Evolutionary conservation across 768 basidiomycete genomes (phyloP), one percentile per base, ranked within the genome.

Genomic region (Boletus rubropictus): DNA sequence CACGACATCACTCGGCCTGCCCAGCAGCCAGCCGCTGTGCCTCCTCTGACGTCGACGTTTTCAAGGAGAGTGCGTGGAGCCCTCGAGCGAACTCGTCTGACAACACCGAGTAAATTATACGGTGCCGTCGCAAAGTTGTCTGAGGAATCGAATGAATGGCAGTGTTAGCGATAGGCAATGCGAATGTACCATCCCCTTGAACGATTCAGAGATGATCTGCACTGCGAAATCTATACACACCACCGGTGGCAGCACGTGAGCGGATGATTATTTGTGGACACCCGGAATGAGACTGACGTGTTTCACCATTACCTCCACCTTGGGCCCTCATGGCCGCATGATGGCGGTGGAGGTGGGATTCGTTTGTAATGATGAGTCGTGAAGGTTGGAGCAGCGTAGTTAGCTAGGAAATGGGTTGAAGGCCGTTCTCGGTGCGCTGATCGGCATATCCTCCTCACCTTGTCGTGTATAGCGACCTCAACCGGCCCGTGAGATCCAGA

Each of bases 291-390:
- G 48, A 78, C 85, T 57, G 74, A 92, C 89, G 89, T 39, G 90
- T 87, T 74, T 91, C 89, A 48, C 81, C 82, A 59, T 73, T 81
- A 36, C 76, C 79, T 53, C 78, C 81, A 46, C 75, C 78, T 64
- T 79, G 73, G 36, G 74, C 81, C 62, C 77, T 77, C 89, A 92
- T 92, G 39, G 89, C 74, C 46, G 77, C 76, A 69, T 92, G 89
- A 70, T 91, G 85, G 59, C 85, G 78, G 67, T 92, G 89, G 69
- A 86, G 75, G 78, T 80, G 82, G 43, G 89, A 91, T 59, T 92
- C 85, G 67, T 92, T 92, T 29, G 74, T 74, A 61, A 92, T 83
- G 44, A 61, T 72, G 60, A 92, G 72, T 57, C 74, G 72, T 44
- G 75, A 66, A 17, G 89, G 89, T 56, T 73, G 70, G 45, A 92